Evolutionary conservation across 2,329 filamentous ascomycete species (phyloP).

Genomic region (Simplicillium aogashimaense): DNA sequence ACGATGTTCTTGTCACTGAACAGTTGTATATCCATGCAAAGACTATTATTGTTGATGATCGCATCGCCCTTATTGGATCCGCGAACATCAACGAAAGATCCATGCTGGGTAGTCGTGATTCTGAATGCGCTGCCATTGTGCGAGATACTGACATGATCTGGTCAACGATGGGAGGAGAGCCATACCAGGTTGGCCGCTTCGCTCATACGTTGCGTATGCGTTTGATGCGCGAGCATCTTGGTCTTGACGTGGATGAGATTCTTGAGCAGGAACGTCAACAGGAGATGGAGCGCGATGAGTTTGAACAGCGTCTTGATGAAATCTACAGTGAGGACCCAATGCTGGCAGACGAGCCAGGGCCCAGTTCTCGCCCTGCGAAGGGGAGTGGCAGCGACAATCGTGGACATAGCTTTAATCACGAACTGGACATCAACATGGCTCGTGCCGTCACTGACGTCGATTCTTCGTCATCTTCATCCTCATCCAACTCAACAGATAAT

Average conservation of each 20-base stretch:
- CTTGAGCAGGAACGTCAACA: slow-evolving; percentile 66
- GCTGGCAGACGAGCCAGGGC: slow-evolving; percentile 13
- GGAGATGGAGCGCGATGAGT: slow-evolving; percentile 50
- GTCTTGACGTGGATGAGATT: slow-evolving; percentile 88
- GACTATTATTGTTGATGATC: slow-evolving; percentile 90
- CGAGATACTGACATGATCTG: slow-evolving; percentile 87
- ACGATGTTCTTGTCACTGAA: slow-evolving; percentile 79
- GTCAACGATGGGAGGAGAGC: slow-evolving; percentile 83
- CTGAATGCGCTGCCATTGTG: slow-evolving; percentile 82
- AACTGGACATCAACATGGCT: slow-evolving; percentile 34
- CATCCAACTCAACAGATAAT: slow-evolving; percentile 11
- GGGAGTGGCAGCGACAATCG: slow-evolving; percentile 18
- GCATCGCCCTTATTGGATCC: slow-evolving; percentile 86
- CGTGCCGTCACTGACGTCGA: slow-evolving; percentile 31
- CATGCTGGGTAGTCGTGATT: slow-evolving; percentile 85
- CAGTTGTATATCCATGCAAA: slow-evolving; percentile 98
- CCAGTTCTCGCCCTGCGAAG: slow-evolving; percentile 19
- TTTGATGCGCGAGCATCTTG: slow-evolving; percentile 92
- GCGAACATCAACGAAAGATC: slow-evolving; percentile 98
- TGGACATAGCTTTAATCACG: slow-evolving; percentile 61
- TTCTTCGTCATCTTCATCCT: slow-evolving; percentile 4
- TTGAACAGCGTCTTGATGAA: slow-evolving; percentile 49
- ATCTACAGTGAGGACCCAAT: slow-evolving; percentile 44
- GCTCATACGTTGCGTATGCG: slow-evolving; percentile 87
- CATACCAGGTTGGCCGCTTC: slow-evolving; percentile 85